Conservation (phyloP, 2,329 filamentous ascomycete species). For the Neonectria neomacrospora region DNA sequence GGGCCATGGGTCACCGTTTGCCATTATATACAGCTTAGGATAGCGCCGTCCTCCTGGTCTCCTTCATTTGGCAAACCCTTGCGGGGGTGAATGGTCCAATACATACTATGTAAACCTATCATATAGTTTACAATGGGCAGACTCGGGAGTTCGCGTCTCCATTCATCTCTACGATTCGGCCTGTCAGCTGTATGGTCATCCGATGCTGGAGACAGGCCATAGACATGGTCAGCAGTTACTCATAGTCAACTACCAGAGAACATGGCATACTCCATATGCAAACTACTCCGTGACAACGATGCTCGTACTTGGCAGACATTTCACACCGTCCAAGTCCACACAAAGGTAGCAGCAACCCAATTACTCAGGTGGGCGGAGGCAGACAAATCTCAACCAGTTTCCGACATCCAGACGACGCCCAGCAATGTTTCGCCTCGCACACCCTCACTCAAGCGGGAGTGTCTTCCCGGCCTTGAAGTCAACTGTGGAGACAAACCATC, state of each 20-base stretch:
- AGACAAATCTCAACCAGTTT: neutral
- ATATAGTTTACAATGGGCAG: neutral
- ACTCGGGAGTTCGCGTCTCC: neutral
- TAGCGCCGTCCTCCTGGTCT: neutral
- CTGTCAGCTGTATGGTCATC: too few relatives aligned
- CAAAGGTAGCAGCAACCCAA: neutral
- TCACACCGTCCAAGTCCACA: neutral
- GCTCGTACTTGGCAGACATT: neutral
- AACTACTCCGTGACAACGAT: too few relatives aligned
- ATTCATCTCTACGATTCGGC: neutral
- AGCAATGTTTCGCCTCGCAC: neutral
- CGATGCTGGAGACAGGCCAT: neutral
- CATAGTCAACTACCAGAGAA: too few relatives aligned
- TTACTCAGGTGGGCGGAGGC: neutral
- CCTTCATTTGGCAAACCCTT: neutral
- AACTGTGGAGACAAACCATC: constrained; percentile 12
- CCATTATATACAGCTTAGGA: neutral
- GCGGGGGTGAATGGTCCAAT: neutral
- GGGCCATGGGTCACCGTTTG: constrained; percentile 7
- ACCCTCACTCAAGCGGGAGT: neutral
- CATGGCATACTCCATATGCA: too few relatives aligned
- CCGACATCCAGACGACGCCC: neutral
- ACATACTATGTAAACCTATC: neutral
- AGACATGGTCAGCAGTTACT: neutral
- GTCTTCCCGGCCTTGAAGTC: neutral